Base-by-base conservation (phyloP, 2,329 filamentous ascomycete species). In the Fusarium illudens region DNA sequence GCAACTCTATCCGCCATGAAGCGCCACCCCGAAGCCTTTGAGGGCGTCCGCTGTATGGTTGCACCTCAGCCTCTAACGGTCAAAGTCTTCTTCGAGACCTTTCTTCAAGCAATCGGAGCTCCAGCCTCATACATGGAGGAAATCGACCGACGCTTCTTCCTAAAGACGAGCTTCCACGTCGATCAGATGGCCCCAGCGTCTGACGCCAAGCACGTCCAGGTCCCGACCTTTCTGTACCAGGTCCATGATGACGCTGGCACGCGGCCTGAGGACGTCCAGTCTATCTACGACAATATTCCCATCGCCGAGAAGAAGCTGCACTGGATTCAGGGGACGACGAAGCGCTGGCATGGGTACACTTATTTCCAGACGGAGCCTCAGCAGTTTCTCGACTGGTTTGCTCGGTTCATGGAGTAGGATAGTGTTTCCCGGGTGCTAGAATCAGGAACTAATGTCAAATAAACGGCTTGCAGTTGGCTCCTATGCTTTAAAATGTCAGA, bases 361-460 rank as follows among this genome's bases (percentile, higher is more conserved):
- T 55, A 68, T 6, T 68, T 68, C 17, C 65, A 68, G 46, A 46
- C 44, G 2, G 65, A 68, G 13, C 62, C 65, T 0, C 57, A 55
- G 6, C 57, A 69, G 44, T 68, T 69, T 10, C n/a, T 68, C 17
- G 65, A 69, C 15, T 68, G 65, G 65, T 50, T 56, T n/a, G 53
- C 52, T 4, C 61, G 20, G 7, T 69, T 34, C 2, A 69, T 66
- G 65, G 25, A 33, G 4, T 66, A 68, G 39, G 2, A 1, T 3
- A 10, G 12, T 22, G 7, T 7, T n/a, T 22, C 4, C 12, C 33
- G n/a, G n/a, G n/a, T n/a, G n/a, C n/a, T n/a, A n/a, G n/a, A n/a
- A n/a, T n/a, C n/a, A n/a, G n/a, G n/a, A n/a, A n/a, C n/a, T n/a
- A n/a, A n/a, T n/a, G n/a, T n/a, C n/a, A n/a, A n/a, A n/a, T n/a